Conservation (phyloP, 1,139 yeast genomes). For the Meyerozyma guilliermondii region DNA sequence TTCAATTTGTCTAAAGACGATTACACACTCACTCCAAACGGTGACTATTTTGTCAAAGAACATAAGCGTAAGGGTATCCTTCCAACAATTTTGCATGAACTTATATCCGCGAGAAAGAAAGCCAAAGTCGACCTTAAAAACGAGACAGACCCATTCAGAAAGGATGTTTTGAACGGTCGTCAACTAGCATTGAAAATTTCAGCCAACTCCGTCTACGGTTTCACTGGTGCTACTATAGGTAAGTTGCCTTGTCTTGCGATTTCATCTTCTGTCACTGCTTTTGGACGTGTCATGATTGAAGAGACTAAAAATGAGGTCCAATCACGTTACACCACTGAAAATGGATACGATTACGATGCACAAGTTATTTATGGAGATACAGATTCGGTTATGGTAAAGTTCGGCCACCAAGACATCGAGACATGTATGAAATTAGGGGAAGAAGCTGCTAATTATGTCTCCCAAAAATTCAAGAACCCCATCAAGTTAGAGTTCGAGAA, state of each 20-base stretch:
- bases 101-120: conserved; percentile 84
- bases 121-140: conserved; percentile 88
- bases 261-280: conserved; percentile 92
- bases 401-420: conserved; percentile 77
- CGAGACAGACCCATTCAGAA: conserved; percentile 90
- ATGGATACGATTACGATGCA: conserved; percentile 81
- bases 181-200: conserved; percentile 94
- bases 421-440: conserved; percentile 90
- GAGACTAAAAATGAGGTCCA: conserved; percentile 84
- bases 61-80: conserved; percentile 73
- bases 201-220: conserved; percentile 97
- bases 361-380: conserved; percentile 97
- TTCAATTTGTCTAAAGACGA: conserved; percentile 65
- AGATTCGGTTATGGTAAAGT: conserved; percentile 98
- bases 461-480: conserved; percentile 74
- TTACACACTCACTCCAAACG: conserved; percentile 85
- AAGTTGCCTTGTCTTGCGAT: conserved; percentile 95
- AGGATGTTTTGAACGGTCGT: conserved; percentile 93
- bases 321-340: conserved; percentile 65
- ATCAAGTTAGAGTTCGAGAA: conserved; percentile 95
- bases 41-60: conserved; percentile 83
- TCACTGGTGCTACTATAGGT: conserved; percentile 98
- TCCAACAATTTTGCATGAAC: conserved; percentile 87
- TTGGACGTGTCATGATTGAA: conserved; percentile 97
- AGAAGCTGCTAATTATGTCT: conserved; percentile 89